Conservation (phyloP, 2,329 filamentous ascomycete genomes). For the Colletotrichum graminicola region DNA sequence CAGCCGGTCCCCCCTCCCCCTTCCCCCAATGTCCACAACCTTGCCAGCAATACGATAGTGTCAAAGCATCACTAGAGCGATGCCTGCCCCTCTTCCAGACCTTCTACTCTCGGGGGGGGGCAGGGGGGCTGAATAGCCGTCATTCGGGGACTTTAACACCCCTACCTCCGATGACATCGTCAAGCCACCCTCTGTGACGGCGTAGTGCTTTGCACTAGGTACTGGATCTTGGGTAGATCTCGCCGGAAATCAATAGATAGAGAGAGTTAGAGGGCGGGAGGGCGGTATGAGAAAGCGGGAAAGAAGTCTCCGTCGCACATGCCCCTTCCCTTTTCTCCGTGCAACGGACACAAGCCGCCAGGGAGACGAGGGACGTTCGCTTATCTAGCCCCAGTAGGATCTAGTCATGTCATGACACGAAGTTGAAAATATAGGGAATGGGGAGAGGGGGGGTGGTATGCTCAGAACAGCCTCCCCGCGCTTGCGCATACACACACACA, state of each 20-base stretch:
- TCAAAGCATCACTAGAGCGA: not conserved
- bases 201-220: no score
- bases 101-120: not conserved
- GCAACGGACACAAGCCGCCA: constrained; percentile 21
- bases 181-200: constrained; percentile 7
- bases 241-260: not conserved
- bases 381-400: constrained; percentile 38
- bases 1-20: not conserved
- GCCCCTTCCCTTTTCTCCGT: constrained; percentile 15
- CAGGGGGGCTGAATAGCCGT: not conserved
- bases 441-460: not conserved
- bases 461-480: not conserved
- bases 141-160: not conserved
- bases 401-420: constrained; percentile 25
- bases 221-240: not conserved
- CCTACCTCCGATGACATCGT: not conserved
- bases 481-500: no score
- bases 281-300: not conserved
- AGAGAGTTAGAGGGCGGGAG: not conserved
- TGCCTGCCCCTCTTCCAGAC: no score
- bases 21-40: not conserved
- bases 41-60: not conserved
- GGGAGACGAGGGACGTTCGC: constrained; percentile 13
- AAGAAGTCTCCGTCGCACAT: constrained; percentile 33
- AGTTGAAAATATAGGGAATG: not conserved